These are phyloP conservation scores for Aspergillus pseudonomiae DNA, from an alignment of 2,329 filamentous ascomycete species.

Conservation along the genomic window DNA sequence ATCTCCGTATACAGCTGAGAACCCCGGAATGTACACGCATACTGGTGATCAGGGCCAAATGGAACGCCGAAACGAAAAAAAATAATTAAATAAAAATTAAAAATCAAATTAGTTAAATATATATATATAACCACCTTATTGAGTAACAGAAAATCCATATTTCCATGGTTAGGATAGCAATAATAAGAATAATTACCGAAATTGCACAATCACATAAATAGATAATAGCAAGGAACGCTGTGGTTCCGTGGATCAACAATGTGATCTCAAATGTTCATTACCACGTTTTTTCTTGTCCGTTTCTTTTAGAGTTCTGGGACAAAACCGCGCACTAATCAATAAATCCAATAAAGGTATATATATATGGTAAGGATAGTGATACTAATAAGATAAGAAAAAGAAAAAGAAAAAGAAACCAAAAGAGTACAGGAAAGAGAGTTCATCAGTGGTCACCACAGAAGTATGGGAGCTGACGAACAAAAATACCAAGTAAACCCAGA, in stretches of 20 bases:
- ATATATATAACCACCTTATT: neutral
- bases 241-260: neutral
- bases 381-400: neutral
- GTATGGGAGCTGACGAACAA: neutral
- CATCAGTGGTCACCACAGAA: neutral
- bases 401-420: neutral
- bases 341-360: neutral
- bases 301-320: neutral
- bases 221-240: neutral
- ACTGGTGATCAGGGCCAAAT: neutral
- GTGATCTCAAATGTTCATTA: neutral
- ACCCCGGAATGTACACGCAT: neutral
- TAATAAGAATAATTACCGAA: neutral
- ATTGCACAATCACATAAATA: neutral
- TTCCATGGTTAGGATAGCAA: neutral
- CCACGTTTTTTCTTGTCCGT: neutral
- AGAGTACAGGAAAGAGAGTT: neutral
- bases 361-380: neutral
- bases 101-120: neutral
- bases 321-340: neutral
- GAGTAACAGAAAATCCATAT: neutral
- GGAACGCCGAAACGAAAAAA: neutral
- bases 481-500: neutral
- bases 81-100: no score
- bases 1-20: constrained; percentile 2